phyloP scores from a whole-genome alignment of 306 rosid genomes.

The Fragaria nilgerrensis region DNA sequence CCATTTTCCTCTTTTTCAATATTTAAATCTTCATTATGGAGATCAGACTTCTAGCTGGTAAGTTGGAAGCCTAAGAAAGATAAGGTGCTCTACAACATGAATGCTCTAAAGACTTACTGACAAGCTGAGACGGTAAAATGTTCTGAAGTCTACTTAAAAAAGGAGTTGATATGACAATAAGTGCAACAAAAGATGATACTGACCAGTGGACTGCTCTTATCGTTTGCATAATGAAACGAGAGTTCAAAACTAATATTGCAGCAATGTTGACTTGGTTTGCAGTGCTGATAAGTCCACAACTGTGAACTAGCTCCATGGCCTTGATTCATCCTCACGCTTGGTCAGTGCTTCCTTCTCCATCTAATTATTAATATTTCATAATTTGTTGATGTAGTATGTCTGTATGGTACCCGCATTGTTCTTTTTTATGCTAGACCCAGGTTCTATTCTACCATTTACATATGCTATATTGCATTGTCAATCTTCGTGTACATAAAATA shows the following conservation, averaged over 20 bases:
- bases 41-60: not conserved
- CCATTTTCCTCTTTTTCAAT: not conserved
- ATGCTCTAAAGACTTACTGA: not conserved
- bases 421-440: not conserved
- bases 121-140: not conserved
- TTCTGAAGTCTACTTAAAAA: not conserved
- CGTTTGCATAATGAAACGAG: not conserved
- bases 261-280: not conserved
- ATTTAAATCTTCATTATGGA: not conserved
- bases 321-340: not conserved
- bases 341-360: not conserved
- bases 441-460: not conserved
- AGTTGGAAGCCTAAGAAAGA: not conserved
- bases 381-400: not conserved
- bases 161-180: not conserved
- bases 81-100: not conserved
- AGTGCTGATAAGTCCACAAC: not conserved
- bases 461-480: not conserved
- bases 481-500: not conserved
- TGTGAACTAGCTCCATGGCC: not conserved
- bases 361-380: not conserved
- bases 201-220: not conserved
- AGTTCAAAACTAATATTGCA: not conserved
- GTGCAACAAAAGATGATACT: not conserved
- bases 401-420: not conserved